Evolutionary conservation across 345 rosid species (phyloP).

Genomic region (Combretum micranthum): DNA sequence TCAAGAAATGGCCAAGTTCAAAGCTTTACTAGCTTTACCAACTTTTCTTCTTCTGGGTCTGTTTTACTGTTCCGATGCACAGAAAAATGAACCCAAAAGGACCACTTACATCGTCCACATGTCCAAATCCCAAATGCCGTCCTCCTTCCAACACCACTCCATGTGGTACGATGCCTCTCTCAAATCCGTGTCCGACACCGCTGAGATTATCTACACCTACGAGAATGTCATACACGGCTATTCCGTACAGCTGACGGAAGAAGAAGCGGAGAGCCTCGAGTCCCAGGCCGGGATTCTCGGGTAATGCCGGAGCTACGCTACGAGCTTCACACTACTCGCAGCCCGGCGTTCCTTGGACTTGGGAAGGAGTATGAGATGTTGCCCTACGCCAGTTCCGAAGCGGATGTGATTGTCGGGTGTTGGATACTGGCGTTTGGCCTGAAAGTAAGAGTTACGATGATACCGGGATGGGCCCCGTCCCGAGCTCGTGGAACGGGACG

Average conservation of each 20-base stretch:
- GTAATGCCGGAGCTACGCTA: conserved; percentile 43
- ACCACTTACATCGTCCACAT: conserved; percentile 87
- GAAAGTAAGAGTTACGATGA: conserved; percentile 48
- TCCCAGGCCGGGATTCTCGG: conserved; percentile 36
- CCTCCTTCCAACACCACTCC: conserved; percentile 46
- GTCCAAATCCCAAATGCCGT: conserved; percentile 72
- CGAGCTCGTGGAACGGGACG: conserved; percentile 47
- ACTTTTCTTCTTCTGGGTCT: conserved; percentile 1
- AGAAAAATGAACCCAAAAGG: conserved; percentile 11
- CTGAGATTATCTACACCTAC: conserved; percentile 50
- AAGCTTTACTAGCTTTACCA: neutral
- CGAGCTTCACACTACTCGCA: conserved; percentile 57
- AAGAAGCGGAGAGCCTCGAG: conserved; percentile 38
- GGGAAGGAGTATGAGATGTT: conserved; percentile 17
- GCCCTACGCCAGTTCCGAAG: conserved; percentile 21
- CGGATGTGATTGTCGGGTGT: conserved; percentile 41
- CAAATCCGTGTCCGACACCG: conserved; percentile 54
- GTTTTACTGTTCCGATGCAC: neutral
- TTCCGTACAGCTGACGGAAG: conserved; percentile 34
- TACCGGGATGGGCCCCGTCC: conserved; percentile 39
- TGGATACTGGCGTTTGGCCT: conserved; percentile 62
- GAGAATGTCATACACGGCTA: conserved; percentile 49
- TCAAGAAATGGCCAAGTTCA: neutral
- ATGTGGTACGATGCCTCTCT: conserved; percentile 76
- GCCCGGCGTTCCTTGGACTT: conserved; percentile 60